These are phyloP conservation scores for Ustilago trichophora DNA, from an alignment of 1,284 basidiomycete species.

Conservation along the genomic window DNA sequence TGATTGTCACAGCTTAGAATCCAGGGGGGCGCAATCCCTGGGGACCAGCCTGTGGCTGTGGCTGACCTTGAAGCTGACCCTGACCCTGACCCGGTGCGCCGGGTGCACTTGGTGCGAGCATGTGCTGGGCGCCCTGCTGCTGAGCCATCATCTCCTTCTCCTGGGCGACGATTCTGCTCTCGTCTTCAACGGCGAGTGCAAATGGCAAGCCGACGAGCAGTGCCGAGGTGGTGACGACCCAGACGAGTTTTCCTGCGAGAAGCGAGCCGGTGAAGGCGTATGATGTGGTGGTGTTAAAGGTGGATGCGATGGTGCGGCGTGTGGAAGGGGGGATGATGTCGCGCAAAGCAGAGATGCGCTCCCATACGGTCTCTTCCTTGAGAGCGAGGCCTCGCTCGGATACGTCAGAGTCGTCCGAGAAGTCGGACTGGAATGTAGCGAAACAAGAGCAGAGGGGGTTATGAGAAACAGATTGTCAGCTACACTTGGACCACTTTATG, in stretches of 20 bases:
- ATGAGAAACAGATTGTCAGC: neutral
- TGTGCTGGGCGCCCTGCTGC: conserved; percentile 83
- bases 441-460: neutral
- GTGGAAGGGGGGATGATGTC: conserved; percentile 94
- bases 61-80: too few relatives aligned
- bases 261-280: conserved; percentile 73
- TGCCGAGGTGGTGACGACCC: conserved; percentile 93
- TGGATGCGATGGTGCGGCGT: conserved; percentile 77
- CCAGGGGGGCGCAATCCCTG: conserved; percentile 59
- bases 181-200: conserved; percentile 91
- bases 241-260: conserved; percentile 85
- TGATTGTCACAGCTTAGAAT: conserved; percentile 51
- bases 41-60: conserved; percentile 22
- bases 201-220: conserved; percentile 91
- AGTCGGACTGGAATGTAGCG: conserved; percentile 25
- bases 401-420: conserved; percentile 58
- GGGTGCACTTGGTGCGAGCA: conserved; percentile 31
- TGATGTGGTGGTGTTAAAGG: conserved; percentile 74
- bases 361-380: conserved; percentile 78
- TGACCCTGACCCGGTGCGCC: conserved; percentile 8
- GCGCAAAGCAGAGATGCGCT: conserved; percentile 87
- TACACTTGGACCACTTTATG: neutral
- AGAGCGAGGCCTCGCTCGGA: conserved; percentile 56
- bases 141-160: conserved; percentile 94
- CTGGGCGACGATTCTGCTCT: conserved; percentile 90